These are phyloP conservation scores for Puya raimondii DNA, from an alignment of 176 grass and related monocot genomes.

Conservation along the genomic window DNA sequence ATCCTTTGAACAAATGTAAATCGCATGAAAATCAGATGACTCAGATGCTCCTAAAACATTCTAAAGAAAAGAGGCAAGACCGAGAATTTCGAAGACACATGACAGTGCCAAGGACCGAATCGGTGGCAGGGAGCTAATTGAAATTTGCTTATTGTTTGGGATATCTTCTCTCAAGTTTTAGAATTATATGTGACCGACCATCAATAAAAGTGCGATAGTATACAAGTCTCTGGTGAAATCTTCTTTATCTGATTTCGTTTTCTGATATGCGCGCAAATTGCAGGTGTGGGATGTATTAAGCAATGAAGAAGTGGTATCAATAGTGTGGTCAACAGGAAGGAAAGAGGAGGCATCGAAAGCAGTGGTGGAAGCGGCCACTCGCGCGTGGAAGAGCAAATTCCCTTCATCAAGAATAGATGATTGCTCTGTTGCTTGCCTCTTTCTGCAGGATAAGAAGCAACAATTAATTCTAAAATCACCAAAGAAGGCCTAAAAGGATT, in stretches of 20 bases:
- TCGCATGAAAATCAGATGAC: not conserved
- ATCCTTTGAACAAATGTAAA: not conserved
- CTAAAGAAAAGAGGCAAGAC: no score
- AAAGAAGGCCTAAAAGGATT: not conserved
- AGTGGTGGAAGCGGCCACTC: constrained; percentile 63
- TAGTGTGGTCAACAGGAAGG: constrained; percentile 42
- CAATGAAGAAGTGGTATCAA: constrained; percentile 80
- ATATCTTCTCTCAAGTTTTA: not conserved
- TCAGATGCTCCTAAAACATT: not conserved
- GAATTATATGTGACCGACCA: not conserved
- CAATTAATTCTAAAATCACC: not conserved
- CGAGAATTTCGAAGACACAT: no score
- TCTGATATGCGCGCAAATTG: not conserved
- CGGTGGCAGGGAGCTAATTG: no score
- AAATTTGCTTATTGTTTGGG: not conserved
- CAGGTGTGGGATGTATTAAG: constrained; percentile 87
- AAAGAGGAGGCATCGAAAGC: constrained; percentile 77
- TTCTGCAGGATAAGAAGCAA: constrained; percentile 46
- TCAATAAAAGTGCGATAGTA: no score
- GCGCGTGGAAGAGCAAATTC: constrained; percentile 58
- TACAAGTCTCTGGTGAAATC: no score
- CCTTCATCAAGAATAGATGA: constrained; percentile 66
- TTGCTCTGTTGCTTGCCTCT: constrained; percentile 85
- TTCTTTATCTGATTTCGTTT: not conserved
- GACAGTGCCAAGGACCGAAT: no score